Evolutionary conservation across 2,329 filamentous ascomycete species (phyloP).

Genomic region (Talaromyces sp.): DNA sequence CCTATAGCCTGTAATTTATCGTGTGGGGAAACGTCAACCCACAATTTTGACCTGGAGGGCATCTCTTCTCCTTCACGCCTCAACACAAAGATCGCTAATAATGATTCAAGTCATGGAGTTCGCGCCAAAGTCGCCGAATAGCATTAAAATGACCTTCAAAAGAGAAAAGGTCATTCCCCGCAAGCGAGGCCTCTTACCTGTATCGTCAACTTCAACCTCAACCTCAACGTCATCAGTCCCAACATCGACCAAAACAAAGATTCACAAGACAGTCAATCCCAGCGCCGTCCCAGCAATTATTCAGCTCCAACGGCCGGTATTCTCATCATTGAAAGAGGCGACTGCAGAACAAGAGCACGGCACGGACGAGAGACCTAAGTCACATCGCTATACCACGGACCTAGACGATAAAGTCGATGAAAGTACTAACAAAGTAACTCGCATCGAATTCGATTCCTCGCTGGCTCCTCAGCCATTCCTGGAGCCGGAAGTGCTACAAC

Average conservation of each 20-base stretch:
- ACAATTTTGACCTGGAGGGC: not conserved
- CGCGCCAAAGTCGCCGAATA: not conserved
- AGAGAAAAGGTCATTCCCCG: slow-evolving; percentile 25
- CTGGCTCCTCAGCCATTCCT: slow-evolving; percentile 38
- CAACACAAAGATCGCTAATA: not conserved
- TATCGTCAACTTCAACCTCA: slow-evolving; percentile 1
- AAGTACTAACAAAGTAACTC: not conserved
- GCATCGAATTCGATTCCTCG: slow-evolving; percentile 34
- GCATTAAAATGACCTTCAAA: not conserved
- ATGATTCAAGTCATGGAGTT: not conserved
- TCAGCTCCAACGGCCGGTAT: slow-evolving; percentile 20
- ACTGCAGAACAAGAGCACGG: slow-evolving; percentile 15
- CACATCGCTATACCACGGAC: slow-evolving; percentile 21
- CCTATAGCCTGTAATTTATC: not conserved
- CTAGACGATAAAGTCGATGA: not conserved
- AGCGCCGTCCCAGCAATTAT: slow-evolving; percentile 25
- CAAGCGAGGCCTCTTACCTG: slow-evolving; percentile 27
- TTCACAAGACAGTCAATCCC: slow-evolving; percentile 23
- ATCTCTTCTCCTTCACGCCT: not conserved
- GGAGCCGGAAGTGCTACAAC: slow-evolving; percentile 34
- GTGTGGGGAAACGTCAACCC: not conserved
- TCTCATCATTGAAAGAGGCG: slow-evolving; percentile 14
- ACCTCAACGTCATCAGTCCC: not conserved
- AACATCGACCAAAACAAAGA: slow-evolving; percentile 7
- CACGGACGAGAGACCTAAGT: slow-evolving; percentile 28